Base-by-base conservation (phyloP, 768 basidiomycete genomes). In the Podaxis mareebaensis region DNA sequence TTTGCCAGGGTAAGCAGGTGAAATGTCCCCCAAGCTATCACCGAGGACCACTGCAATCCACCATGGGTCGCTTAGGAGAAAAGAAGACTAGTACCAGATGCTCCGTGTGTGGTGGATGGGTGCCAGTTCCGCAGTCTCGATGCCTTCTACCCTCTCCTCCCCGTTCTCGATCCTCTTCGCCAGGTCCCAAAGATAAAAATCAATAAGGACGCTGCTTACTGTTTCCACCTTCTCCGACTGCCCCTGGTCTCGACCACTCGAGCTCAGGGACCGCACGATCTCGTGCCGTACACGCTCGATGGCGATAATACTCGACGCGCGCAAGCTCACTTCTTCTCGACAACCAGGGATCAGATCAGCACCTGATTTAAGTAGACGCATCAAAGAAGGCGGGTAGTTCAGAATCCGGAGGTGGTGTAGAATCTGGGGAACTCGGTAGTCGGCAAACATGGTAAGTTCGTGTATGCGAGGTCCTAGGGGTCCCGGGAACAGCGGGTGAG, bases 101-200 rank as follows among this genome's bases (percentile, higher is more conserved):
- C 91, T 90, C 73, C 93, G 81, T 24, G 90, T 94, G 57, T 89
- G 83, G 70, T 95, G 93, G 33, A 85, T 83, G 17, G 93, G 92
- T 6, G 87, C 76, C 65, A 91, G 78, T 61, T 82, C 78, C 15
- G 74, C 77, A 10, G 82, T 85, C 63, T 83, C 74, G 12, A 91
- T 78, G 0, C 85, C 89, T 36, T 87, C 82, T 3, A 92, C 77
- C 65, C 70, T 77, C 53, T 87, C 87, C 48, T 83, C 75, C 2
- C 87, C 88, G 17, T 63, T 74, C 73, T 94, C 92, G 3, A 93
- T 76, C 66, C 81, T 82, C 74, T 93, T 93, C 33, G 90, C 91
- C 63, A 94, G 71, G 72, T 95, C 93, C 93, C 93, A 96, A 11
- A 95, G 75, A 76, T 91, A 96, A 70, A 97, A 94, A 71, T 97